Conservation (phyloP, 176 grass and related monocot species). For the Eleusine coracana region DNA sequence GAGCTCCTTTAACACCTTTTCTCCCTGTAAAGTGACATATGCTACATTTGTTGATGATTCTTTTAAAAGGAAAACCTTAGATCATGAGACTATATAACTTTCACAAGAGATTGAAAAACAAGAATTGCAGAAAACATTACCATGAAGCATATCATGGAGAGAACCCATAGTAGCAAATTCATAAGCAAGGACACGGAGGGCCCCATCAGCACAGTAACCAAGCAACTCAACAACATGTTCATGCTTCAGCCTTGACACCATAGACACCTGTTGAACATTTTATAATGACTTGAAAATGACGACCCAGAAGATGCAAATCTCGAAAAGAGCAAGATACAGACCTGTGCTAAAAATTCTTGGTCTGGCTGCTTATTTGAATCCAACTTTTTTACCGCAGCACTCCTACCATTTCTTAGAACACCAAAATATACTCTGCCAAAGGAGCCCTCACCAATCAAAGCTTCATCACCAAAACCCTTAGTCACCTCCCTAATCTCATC, state of each 20-base stretch:
- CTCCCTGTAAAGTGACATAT: constrained; percentile 53
- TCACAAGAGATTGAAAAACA: constrained; percentile 21
- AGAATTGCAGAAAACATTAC: constrained; percentile 49
- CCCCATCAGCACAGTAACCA: constrained; percentile 75
- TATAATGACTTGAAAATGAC: constrained; percentile 15
- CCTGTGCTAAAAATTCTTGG: constrained; percentile 79
- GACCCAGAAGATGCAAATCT: background rate
- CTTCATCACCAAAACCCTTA: constrained; percentile 77
- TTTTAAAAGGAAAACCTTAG: background rate
- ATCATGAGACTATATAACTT: too few species aligned
- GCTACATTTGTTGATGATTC: background rate
- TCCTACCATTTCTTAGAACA: constrained; percentile 73
- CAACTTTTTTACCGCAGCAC: constrained; percentile 70
- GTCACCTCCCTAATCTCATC: constrained; percentile 85
- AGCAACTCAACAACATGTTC: constrained; percentile 86
- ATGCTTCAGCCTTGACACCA: constrained; percentile 79
- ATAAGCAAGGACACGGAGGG: constrained; percentile 65
- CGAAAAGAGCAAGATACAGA: constrained; percentile 31
- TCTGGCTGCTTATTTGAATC: constrained; percentile 92
- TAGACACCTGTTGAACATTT: constrained; percentile 56
- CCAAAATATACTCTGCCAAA: constrained; percentile 85
- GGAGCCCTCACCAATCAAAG: constrained; percentile 85
- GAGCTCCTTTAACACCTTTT: constrained; percentile 87
- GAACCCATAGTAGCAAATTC: constrained; percentile 87
- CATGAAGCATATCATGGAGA: constrained; percentile 89